Percentiles rank a stretch among this genome's conserved stretches.
Evolutionary conservation across 768 basidiomycete genomes (phyloP).

Genomic region (Boletales sp.): DNA sequence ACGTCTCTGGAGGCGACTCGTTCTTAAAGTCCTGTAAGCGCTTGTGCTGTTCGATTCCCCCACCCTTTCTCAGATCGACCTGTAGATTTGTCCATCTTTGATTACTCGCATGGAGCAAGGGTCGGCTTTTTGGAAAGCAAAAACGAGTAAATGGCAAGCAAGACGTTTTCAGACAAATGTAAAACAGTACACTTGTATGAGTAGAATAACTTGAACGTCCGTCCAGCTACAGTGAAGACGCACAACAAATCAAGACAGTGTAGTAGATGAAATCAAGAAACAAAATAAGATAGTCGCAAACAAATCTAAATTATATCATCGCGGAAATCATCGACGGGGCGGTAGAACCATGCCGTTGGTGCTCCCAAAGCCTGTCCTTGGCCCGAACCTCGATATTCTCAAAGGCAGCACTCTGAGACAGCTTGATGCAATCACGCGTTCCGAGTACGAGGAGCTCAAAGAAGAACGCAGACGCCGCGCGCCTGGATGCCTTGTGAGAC

Average conservation of each 20-base stretch:
- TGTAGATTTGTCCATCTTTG: slow-evolving; percentile 59
- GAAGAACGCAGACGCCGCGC: slow-evolving; percentile 95
- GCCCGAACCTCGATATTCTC: slow-evolving; percentile 82
- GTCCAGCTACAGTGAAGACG: no score
- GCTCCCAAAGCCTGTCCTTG: slow-evolving; percentile 85
- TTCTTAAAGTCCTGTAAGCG: slow-evolving; percentile 65
- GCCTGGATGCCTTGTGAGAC: slow-evolving; percentile 81
- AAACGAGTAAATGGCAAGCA: slow-evolving; percentile 23
- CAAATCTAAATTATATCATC: slow-evolving; percentile 28
- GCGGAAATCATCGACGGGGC: slow-evolving; percentile 46
- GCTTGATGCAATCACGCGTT: slow-evolving; percentile 85
- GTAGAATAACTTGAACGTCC: no score
- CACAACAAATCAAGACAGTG: background rate
- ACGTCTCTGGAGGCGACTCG: slow-evolving; percentile 43
- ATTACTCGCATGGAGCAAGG: slow-evolving; percentile 50
- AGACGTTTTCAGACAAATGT: no score
- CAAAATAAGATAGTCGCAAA: slow-evolving; percentile 10
- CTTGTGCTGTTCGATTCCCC: background rate
- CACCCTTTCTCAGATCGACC: slow-evolving; percentile 3
- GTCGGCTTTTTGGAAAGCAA: slow-evolving; percentile 59
- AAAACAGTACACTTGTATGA: no score
- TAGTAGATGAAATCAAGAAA: slow-evolving; percentile 8
- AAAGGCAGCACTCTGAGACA: slow-evolving; percentile 72
- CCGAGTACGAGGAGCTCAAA: slow-evolving; percentile 95
- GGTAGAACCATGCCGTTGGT: slow-evolving; percentile 44